phyloP scores from a whole-genome alignment of 2,329 filamentous ascomycete species.

The Microcera coccophila region DNA sequence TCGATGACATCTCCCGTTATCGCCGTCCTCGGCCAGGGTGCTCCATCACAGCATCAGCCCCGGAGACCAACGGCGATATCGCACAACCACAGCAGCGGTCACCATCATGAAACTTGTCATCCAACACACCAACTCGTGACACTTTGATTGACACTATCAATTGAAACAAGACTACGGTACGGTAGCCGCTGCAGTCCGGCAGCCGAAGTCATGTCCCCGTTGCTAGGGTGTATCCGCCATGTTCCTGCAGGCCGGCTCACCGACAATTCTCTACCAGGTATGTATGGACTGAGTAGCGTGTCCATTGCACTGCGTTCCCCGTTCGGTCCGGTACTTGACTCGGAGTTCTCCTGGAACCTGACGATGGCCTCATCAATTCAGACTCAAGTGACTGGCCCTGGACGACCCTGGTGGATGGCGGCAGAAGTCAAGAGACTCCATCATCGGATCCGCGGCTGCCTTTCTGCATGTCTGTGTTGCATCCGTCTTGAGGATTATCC shows the following conservation, averaged over 20 bases:
- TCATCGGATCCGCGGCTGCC: no score
- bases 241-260: slow-evolving; percentile 16
- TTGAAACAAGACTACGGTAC: background rate
- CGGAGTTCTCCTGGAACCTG: slow-evolving; percentile 3
- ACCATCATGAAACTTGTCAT: background rate
- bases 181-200: slow-evolving; percentile 16
- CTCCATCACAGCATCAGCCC: background rate
- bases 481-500: no score
- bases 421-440: no score
- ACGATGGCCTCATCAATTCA: slow-evolving; percentile 2
- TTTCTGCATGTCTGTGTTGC: background rate
- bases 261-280: slow-evolving; percentile 21
- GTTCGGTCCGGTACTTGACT: no score
- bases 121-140: background rate
- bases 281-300: no score
- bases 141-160: background rate
- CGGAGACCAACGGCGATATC: background rate
- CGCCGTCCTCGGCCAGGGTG: background rate
- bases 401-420: background rate
- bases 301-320: no score
- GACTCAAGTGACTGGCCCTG: background rate
- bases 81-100: background rate
- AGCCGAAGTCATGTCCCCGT: slow-evolving; percentile 16
- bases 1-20: no score
- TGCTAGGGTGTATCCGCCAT: slow-evolving; percentile 20